A percentile compares a stretch with the other conserved stretches of the same genome.
These are phyloP conservation scores for Verticillium longisporum DNA, from an alignment of 2,329 filamentous ascomycete genomes.

Conservation along the genomic window DNA sequence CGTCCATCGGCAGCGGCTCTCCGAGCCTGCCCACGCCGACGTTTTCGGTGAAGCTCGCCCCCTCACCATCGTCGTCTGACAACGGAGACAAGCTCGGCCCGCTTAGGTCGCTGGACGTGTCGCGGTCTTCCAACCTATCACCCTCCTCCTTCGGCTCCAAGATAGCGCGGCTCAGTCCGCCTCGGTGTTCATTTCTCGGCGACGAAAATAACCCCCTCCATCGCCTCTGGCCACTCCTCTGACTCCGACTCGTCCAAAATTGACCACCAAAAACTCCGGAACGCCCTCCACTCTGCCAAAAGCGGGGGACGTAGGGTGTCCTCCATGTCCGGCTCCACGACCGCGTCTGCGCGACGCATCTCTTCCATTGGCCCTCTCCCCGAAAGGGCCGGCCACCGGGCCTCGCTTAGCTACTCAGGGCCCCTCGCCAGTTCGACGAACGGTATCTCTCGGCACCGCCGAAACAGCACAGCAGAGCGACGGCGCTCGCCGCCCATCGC, in stretches of 20 bases:
- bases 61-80: constrained; percentile 33
- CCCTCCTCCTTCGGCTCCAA: constrained; percentile 29
- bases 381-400: constrained; percentile 4
- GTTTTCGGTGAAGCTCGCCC: constrained; percentile 48
- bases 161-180: constrained; percentile 19
- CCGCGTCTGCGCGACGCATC: constrained; percentile 31
- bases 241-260: constrained; percentile 44
- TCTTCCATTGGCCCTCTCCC: constrained; percentile 24
- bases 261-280: constrained; percentile 48
- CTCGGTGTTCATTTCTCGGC: constrained; percentile 26
- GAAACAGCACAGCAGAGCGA: constrained; percentile 39
- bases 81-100: constrained; percentile 39
- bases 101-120: constrained; percentile 42
- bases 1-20: constrained; percentile 33
- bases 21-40: constrained; percentile 51
- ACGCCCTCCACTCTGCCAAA: constrained; percentile 47
- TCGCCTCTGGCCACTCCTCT: constrained; percentile 30
- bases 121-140: constrained; percentile 43
- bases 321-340: constrained; percentile 28
- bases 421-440: constrained; percentile 43
- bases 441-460: constrained; percentile 47
- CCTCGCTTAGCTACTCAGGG: constrained; percentile 29
- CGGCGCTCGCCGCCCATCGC: constrained; percentile 45
- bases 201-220: constrained; percentile 48
- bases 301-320: constrained; percentile 34